Base-by-base conservation (phyloP, 2,329 filamentous ascomycete species). In the Fusarium irregulare region DNA sequence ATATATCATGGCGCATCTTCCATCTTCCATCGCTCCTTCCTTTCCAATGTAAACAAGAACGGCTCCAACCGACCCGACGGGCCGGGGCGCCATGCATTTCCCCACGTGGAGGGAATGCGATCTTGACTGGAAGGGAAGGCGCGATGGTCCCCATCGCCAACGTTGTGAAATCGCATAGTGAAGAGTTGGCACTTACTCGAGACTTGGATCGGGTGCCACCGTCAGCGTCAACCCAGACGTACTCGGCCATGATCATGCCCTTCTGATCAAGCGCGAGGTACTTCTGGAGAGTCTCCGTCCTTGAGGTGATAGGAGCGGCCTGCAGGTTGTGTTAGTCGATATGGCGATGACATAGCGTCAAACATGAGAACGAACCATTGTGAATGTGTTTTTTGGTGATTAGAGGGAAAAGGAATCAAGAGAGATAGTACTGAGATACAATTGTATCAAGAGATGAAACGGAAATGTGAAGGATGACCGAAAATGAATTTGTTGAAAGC, bases 191-290 rank as follows among this genome's bases (percentile, higher is more conserved):
- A 87, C 93, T 87, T 87, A 98, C 95, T 88, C 94, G 97, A 80
- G 92, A 95, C 87, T 98, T 99, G 81, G 94, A 97, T 78, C 96
- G 94, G 76, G 93, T 88, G 78, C 92, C 91, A 80, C 94, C 94
- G 73, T 85, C 83, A 73, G 92, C 87, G 79, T 98, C 94, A 80
- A 98, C 92, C 95, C 95, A 98, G 87, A 98, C 90, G 85, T 98
- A 98, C 86, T 98, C 95, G 79, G 94, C 95, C 83, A 97, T 96
- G 80, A 97, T 87, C 76, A 85, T 86, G 81, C 94, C 94, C 82
- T 92, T 93, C 86, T 98, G 95, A 81, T 94, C 91, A 78, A 98
- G 92, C 78, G 87, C 86, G 84, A 96, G 89, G 88, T 95, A 98
- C 84, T 98, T 98, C 82, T 91, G 85, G 82, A 98, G 90, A 70